These are phyloP conservation scores for Perkinsus marinus DNA, from an alignment of 169 alveolate genomes.

Conservation along the genomic window DNA sequence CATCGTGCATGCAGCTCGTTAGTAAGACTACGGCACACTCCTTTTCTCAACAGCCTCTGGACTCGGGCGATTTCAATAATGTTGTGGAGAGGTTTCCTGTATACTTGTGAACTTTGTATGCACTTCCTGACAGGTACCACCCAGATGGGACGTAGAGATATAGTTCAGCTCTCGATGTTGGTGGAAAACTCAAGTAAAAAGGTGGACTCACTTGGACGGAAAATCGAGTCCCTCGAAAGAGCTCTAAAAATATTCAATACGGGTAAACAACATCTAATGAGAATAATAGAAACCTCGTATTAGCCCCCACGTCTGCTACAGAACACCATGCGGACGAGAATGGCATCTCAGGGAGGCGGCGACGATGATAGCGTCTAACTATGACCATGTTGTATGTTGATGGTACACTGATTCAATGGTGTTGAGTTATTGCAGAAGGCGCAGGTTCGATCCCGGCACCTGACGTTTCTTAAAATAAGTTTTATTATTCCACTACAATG, in stretches of 20 bases:
- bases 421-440: too few species aligned
- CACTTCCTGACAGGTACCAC: neutral
- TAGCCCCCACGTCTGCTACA: too few species aligned
- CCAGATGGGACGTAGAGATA: neutral
- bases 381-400: neutral
- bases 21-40: neutral
- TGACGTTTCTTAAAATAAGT: neutral
- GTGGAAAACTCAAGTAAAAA: neutral
- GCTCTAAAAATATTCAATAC: neutral
- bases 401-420: neutral
- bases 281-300: too few species aligned
- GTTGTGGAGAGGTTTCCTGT: too few species aligned
- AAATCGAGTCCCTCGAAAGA: neutral
- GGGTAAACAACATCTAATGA: neutral
- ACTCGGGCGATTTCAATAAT: too few species aligned
- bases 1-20: neutral
- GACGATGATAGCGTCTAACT: neutral
- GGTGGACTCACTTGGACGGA: neutral
- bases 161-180: neutral
- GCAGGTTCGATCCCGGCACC: neutral
- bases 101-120: too few species aligned
- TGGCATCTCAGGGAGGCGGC: neutral
- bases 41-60: neutral
- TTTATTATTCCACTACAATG: neutral
- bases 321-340: too few species aligned